phyloP scores from a whole-genome alignment of 1,139 yeast species.

The Pichia terricola region DNA sequence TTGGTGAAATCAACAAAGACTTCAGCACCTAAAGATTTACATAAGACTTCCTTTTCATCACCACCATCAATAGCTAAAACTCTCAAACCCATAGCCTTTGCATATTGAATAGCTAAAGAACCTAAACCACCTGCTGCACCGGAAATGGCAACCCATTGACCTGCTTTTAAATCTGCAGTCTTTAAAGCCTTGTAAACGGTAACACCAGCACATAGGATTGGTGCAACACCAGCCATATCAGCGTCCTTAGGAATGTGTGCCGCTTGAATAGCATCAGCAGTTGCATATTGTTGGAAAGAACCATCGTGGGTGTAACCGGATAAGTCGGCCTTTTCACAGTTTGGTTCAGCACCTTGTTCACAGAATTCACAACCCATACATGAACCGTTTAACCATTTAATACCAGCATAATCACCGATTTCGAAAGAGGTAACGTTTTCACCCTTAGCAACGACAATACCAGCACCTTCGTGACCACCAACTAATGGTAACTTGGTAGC shows the following conservation, averaged over 20 bases:
- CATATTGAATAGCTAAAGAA: conserved; percentile 65
- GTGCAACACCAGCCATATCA: conserved; percentile 59
- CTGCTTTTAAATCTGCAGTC: conserved; percentile 49
- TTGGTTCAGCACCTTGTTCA: conserved; percentile 52
- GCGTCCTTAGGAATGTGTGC: conserved; percentile 58
- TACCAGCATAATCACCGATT: conserved; percentile 65
- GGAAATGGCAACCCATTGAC: conserved; percentile 67
- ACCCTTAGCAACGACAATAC: conserved; percentile 66
- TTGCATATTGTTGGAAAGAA: conserved; percentile 70
- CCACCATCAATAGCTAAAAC: conserved; percentile 73
- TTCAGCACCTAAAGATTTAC: conserved; percentile 58
- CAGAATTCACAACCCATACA: conserved; percentile 65
- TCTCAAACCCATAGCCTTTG: conserved; percentile 65
- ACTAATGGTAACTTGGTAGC: conserved; percentile 57
- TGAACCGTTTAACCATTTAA: conserved; percentile 69
- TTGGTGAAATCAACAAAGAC: conserved; percentile 54
- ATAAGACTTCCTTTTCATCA: conserved; percentile 50
- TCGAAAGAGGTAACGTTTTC: conserved; percentile 53
- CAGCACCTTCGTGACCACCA: conserved; percentile 83
- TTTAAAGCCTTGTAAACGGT: conserved; percentile 72
- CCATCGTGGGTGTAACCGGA: conserved; percentile 77
- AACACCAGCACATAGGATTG: conserved; percentile 74
- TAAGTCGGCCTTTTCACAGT: conserved; percentile 57
- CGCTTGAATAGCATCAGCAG: conserved; percentile 72
- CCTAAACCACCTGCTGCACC: conserved; percentile 83